phyloP scores from a whole-genome alignment of 495 filamentous ascomycete species.

The Penicillium soppii region DNA sequence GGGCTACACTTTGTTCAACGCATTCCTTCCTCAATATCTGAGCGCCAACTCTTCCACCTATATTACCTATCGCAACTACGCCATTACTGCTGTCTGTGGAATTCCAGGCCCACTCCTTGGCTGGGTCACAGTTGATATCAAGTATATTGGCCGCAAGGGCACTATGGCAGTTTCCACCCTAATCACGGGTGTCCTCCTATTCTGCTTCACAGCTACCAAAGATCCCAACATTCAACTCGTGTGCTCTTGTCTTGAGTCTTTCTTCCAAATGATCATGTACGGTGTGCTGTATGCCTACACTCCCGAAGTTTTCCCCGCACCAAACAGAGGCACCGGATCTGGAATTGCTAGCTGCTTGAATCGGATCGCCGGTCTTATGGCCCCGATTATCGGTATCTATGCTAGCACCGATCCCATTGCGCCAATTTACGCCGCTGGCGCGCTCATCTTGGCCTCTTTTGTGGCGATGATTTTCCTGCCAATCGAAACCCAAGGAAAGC shows the following conservation, averaged over 20 bases:
- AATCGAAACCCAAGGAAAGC: slow-evolving; percentile 45
- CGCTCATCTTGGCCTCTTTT: slow-evolving; percentile 38
- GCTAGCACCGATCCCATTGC: slow-evolving; percentile 33
- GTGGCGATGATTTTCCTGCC: slow-evolving; percentile 38
- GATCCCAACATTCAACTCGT: slow-evolving; percentile 44
- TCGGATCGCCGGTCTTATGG: slow-evolving; percentile 49
- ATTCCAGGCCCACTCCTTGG: slow-evolving; percentile 53
- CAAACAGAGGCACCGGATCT: slow-evolving; percentile 53
- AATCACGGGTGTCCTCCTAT: slow-evolving; percentile 52
- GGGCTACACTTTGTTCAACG: slow-evolving; percentile 52
- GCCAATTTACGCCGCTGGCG: slow-evolving; percentile 47
- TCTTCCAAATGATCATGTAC: slow-evolving; percentile 57
- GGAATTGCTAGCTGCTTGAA: slow-evolving; percentile 54
- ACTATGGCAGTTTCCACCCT: slow-evolving; percentile 50
- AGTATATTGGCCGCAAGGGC: slow-evolving; percentile 53
- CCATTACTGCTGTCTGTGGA: slow-evolving; percentile 52
- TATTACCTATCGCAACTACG: slow-evolving; percentile 55
- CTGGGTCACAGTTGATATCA: slow-evolving; percentile 46
- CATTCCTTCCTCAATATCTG: slow-evolving; percentile 53
- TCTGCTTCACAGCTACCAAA: slow-evolving; percentile 47
- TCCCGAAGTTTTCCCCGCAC: slow-evolving; percentile 56
- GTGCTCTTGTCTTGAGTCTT: slow-evolving; percentile 47
- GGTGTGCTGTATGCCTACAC: slow-evolving; percentile 57
- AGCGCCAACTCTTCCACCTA: slow-evolving; percentile 29
- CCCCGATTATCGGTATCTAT: slow-evolving; percentile 52